Percentiles rank a stretch among this genome's conserved stretches.
phyloP scores from a whole-genome alignment of 2,329 filamentous ascomycete species.

The Aaosphaeria arxii region DNA sequence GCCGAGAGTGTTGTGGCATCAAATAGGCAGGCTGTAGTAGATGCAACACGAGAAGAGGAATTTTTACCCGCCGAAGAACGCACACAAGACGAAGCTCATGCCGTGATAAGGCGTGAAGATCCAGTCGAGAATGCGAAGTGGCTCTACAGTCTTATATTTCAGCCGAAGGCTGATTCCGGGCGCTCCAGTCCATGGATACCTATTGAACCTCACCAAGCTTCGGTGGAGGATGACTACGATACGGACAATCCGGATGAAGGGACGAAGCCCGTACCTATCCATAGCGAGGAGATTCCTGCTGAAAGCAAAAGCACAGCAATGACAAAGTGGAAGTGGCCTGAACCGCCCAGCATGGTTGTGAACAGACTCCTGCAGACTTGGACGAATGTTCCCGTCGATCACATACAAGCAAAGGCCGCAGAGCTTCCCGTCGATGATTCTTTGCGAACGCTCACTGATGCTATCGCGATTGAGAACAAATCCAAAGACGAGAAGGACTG shows the following conservation, averaged over 20 bases:
- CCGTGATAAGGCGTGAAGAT: neutral
- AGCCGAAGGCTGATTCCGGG: neutral
- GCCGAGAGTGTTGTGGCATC: conserved; percentile 16
- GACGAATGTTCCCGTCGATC: conserved; percentile 8
- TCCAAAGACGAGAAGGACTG: too few species aligned
- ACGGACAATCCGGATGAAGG: too few species aligned
- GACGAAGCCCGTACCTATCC: too few species aligned
- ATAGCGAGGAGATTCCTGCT: too few species aligned
- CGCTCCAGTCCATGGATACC: too few species aligned
- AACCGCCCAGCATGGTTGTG: conserved; percentile 4
- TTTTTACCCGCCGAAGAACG: neutral
- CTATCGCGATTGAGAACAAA: too few species aligned
- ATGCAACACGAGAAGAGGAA: conserved; percentile 8
- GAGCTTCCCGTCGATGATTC: neutral
- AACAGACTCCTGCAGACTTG: conserved; percentile 14
- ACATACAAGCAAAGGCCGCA: conserved; percentile 9
- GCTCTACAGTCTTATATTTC: neutral
- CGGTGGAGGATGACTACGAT: neutral
- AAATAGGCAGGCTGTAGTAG: conserved; percentile 13
- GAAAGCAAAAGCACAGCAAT: too few species aligned
- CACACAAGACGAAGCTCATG: neutral
- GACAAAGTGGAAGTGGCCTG: too few species aligned
- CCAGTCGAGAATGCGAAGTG: neutral
- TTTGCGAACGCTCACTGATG: too few species aligned
- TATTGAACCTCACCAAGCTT: neutral